Evolutionary conservation across 2,329 filamentous ascomycete genomes (phyloP).

Genomic region (Septoria linicola): DNA sequence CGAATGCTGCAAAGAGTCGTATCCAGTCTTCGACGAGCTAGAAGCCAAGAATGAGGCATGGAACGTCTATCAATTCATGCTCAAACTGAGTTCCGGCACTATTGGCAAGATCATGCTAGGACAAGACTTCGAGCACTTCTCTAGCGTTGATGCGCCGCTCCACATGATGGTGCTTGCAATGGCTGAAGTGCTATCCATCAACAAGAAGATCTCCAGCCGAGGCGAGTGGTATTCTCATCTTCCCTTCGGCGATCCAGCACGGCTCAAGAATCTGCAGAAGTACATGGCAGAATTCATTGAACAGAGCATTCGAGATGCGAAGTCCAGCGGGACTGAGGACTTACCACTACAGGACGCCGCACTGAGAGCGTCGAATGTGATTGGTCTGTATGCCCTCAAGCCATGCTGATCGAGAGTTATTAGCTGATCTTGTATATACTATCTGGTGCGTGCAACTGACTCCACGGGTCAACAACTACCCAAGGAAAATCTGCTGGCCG

Average conservation of each 20-base stretch:
- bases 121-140: constrained; percentile 49
- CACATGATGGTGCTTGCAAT: constrained; percentile 55
- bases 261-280: constrained; percentile 38
- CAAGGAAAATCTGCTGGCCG: constrained; percentile 41
- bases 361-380: constrained; percentile 33
- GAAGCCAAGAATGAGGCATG: constrained; percentile 48
- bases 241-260: constrained; percentile 58
- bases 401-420: too few species aligned
- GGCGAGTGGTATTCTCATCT: constrained; percentile 58
- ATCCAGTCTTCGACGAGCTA: constrained; percentile 50
- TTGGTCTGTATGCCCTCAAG: too few species aligned
- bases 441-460: constrained; percentile 55
- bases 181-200: constrained; percentile 54
- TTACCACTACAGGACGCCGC: constrained; percentile 42
- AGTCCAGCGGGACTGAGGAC: constrained; percentile 38
- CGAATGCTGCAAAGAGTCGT: constrained; percentile 52
- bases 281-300: constrained; percentile 43
- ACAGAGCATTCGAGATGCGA: constrained; percentile 41
- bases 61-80: constrained; percentile 53
- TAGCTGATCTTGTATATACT: too few species aligned
- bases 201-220: constrained; percentile 58
- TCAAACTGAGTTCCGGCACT: constrained; percentile 48
- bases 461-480: constrained; percentile 57
- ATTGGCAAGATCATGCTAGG: constrained; percentile 49
- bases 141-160: constrained; percentile 45